Evolutionary conservation across 345 rosid genomes (phyloP), one percentile per base, ranked within the genome.

Genomic region (Eucalyptus tenuipes): DNA sequence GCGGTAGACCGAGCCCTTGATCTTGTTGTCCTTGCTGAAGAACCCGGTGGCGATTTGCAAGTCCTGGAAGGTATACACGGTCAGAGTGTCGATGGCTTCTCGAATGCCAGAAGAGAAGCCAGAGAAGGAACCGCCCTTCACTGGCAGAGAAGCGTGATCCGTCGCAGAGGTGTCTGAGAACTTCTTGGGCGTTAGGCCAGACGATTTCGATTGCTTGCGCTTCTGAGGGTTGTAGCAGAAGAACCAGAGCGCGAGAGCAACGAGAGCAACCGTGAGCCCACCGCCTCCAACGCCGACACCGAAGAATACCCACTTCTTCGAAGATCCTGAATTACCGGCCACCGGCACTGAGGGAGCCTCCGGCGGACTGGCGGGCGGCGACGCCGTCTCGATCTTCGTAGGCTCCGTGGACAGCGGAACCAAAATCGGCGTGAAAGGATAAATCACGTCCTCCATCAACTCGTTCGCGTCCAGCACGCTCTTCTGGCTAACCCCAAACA

Each of bases 1-100:
- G 47, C 86, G 92, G 86, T 94, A 96, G 50, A 96, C 98, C 2
- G 95, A 93, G 42, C 97, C 97, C 87, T 93, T 89, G 90, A 97
- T 95, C 86, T 89, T 92, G 88, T 92, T 95, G 5, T 89, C 91
- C 66, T 96, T 92, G 88, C 96, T 90, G 92, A 96, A 96, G 88
- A 91, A 88, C 4, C 88, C 93, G 3, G 99, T 95, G 10, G 99
- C 99, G 10, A 61, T 49, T 84, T 94, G 91, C 87, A 96, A 89
- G 87, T 96, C 97, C 55, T 88, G 85, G 90, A 92, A 94, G 85
- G 91, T 95, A 92, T 97, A 97, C 10, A 92, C 66, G 5, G 97
- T 96, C 87, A 96, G 86, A 3, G 97, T 93, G 45, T 95, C 99
- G 25, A 96, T 89, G 5, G 97, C 96, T 50, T 91, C 75, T 80